A percentile compares a stretch with the other conserved stretches of the same genome.
Evolutionary conservation across 2,329 filamentous ascomycete species (phyloP).

Genomic region (Ustulina deusta): DNA sequence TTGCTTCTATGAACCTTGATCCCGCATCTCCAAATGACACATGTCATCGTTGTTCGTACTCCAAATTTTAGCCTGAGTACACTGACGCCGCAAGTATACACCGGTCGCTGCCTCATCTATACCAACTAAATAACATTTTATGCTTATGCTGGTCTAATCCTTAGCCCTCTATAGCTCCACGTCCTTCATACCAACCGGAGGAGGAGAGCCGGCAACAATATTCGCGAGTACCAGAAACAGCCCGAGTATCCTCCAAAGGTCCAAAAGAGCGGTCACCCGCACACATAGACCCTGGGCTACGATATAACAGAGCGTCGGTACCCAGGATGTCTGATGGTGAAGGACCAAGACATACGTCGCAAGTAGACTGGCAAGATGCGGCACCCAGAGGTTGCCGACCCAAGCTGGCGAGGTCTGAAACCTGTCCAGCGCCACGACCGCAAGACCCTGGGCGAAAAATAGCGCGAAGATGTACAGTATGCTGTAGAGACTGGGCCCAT

Average conservation of each 20-base stretch:
- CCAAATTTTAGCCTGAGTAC: no score
- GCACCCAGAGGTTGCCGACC: conserved; percentile 1
- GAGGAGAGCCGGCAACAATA: neutral
- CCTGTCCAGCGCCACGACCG: neutral
- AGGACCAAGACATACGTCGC: conserved; percentile 17
- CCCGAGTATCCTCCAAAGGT: neutral
- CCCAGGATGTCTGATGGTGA: conserved; percentile 8
- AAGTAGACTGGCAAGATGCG: conserved; percentile 13
- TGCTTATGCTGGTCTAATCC: no score
- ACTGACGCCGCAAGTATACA: no score
- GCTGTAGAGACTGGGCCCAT: neutral
- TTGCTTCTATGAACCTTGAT: neutral
- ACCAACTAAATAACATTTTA: neutral
- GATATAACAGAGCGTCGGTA: conserved; percentile 3
- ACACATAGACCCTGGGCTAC: conserved; percentile 13
- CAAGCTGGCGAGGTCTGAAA: conserved; percentile 11
- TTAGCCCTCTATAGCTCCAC: neutral
- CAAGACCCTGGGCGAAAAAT: conserved; percentile 5
- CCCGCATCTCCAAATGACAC: neutral
- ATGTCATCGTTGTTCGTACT: neutral
- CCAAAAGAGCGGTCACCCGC: neutral
- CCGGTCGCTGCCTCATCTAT: no score
- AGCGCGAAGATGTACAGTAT: neutral
- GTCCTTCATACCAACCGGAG: neutral
- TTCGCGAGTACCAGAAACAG: conserved; percentile 1